Percentiles rank a stretch among this genome's conserved stretches.
These are phyloP conservation scores for Talaromyces nanjingensis DNA, from an alignment of 495 filamentous ascomycete species.

Conservation along the genomic window DNA sequence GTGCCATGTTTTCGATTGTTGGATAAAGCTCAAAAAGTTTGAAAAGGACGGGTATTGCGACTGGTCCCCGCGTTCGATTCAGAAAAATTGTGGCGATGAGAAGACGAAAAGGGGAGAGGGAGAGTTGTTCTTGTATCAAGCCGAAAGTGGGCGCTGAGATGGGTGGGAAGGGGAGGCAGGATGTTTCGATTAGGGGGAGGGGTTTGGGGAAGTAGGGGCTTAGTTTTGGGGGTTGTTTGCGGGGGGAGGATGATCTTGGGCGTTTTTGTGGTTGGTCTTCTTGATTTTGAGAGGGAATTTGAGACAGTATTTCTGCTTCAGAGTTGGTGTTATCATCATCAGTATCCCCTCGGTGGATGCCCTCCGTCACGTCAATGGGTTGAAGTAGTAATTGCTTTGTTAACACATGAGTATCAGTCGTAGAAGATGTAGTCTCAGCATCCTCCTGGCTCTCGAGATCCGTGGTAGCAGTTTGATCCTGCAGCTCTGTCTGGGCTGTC, in stretches of 20 bases:
- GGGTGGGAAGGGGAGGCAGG: constrained; percentile 65
- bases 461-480: neutral
- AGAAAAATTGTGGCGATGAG: constrained; percentile 76
- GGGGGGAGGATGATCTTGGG: neutral
- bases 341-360: neutral
- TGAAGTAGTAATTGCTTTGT: neutral
- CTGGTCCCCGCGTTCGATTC: constrained; percentile 66
- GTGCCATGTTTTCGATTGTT: constrained; percentile 55
- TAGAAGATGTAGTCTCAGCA: neutral
- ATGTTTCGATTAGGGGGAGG: constrained; percentile 42
- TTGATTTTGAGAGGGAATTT: neutral
- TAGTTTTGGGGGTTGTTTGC: constrained; percentile 23
- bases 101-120: constrained; percentile 61
- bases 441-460: neutral
- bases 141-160: constrained; percentile 60
- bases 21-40: constrained; percentile 61
- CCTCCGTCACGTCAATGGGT: neutral
- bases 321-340: neutral
- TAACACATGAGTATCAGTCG: neutral
- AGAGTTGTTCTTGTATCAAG: constrained; percentile 75
- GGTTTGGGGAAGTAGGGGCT: constrained; percentile 41
- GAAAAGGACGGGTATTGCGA: constrained; percentile 73
- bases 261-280: neutral
- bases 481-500: neutral
- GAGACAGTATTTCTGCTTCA: neutral